Conservation (phyloP, 495 filamentous ascomycete genomes). For the Aspergillus hancockii region DNA sequence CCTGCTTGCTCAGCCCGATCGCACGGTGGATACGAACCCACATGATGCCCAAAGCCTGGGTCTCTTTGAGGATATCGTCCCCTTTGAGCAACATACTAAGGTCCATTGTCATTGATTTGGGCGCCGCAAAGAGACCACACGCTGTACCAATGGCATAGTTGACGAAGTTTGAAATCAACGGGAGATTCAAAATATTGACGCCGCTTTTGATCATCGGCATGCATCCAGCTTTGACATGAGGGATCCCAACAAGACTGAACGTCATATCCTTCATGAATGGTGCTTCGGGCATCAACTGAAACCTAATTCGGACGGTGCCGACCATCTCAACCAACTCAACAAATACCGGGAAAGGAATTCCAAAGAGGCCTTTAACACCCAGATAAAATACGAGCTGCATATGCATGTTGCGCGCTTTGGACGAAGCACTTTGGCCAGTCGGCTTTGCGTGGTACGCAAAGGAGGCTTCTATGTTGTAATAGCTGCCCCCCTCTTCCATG, state of each 20-base stretch:
- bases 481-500: slow-evolving; percentile 87
- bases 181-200: slow-evolving; percentile 89
- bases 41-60: slow-evolving; percentile 77
- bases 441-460: slow-evolving; percentile 92
- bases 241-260: slow-evolving; percentile 89
- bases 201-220: slow-evolving; percentile 86
- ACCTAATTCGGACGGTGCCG: slow-evolving; percentile 77
- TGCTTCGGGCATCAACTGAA: slow-evolving; percentile 84
- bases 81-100: slow-evolving; percentile 86
- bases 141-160: slow-evolving; percentile 92
- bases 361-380: slow-evolving; percentile 71
- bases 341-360: slow-evolving; percentile 85
- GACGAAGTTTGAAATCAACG: slow-evolving; percentile 92
- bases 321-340: slow-evolving; percentile 85
- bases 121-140: slow-evolving; percentile 87
- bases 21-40: slow-evolving; percentile 92
- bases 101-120: slow-evolving; percentile 93
- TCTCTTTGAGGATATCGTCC: slow-evolving; percentile 88
- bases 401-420: slow-evolving; percentile 91
- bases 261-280: slow-evolving; percentile 91
- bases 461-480: slow-evolving; percentile 91
- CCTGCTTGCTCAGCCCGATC: slow-evolving; percentile 85
- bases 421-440: slow-evolving; percentile 63
- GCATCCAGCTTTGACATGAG: slow-evolving; percentile 87
- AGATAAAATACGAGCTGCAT: slow-evolving; percentile 95